These are phyloP conservation scores for Hypoxylon perforatum DNA, from an alignment of 495 filamentous ascomycete species.

Conservation along the genomic window DNA sequence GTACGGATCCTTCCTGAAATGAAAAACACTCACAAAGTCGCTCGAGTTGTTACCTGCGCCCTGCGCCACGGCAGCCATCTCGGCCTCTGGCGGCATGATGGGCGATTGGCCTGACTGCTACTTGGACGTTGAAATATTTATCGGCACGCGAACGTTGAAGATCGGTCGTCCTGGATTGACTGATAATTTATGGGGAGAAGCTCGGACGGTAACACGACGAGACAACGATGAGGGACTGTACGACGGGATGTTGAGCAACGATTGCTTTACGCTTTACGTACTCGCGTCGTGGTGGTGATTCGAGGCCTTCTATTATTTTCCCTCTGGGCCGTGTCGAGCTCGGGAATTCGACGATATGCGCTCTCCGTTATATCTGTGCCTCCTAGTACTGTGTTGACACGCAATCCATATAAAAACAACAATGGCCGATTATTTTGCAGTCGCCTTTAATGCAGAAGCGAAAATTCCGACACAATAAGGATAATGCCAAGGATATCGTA, in stretches of 20 bases:
- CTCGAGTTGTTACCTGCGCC: conserved; percentile 59
- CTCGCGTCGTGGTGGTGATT: conserved; percentile 33
- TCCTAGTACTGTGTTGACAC: conserved; percentile 34
- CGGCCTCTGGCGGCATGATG: conserved; percentile 57
- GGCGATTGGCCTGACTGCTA: conserved; percentile 31
- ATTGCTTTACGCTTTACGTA: conserved; percentile 38
- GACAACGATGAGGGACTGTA: conserved; percentile 22
- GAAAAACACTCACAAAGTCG: conserved; percentile 58
- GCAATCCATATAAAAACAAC: conserved; percentile 36
- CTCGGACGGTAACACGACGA: conserved; percentile 27
- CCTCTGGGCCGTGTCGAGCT: conserved; percentile 32
- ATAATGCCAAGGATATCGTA: conserved; percentile 32
- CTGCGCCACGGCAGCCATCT: conserved; percentile 51
- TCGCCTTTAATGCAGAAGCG: conserved; percentile 28
- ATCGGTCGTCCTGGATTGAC: conserved; percentile 17
- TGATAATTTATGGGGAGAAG: conserved; percentile 7
- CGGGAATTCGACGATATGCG: conserved; percentile 34
- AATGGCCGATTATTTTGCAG: conserved; percentile 30
- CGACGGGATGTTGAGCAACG: conserved; percentile 33
- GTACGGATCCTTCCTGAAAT: conserved; percentile 10
- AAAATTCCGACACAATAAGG: conserved; percentile 28
- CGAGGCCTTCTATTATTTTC: conserved; percentile 28
- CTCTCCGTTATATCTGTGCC: conserved; percentile 36
- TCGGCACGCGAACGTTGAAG: conserved; percentile 31
- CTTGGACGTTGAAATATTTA: conserved; percentile 20